A percentile compares a stretch with the other conserved stretches of the same genome.
phyloP scores from a whole-genome alignment of 345 rosid species.

The Limnanthes douglasii region DNA sequence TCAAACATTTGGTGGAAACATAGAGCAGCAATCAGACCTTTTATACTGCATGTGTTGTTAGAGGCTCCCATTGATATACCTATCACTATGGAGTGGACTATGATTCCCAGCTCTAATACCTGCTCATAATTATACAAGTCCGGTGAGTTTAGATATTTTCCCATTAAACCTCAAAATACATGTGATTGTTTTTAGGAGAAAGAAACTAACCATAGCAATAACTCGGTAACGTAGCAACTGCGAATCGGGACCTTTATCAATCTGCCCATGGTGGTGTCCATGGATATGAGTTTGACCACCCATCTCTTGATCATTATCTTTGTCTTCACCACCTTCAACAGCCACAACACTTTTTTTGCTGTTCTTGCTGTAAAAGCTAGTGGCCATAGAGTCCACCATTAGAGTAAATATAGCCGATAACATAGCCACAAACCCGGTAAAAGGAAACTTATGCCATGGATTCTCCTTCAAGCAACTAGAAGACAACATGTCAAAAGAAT shows the following conservation, averaged over 20 bases:
- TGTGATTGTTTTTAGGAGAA: too few species aligned
- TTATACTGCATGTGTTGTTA: constrained; percentile 48
- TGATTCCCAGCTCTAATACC: constrained; percentile 66
- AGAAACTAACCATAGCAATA: constrained; percentile 41
- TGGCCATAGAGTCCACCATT: constrained; percentile 52
- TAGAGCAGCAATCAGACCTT: constrained; percentile 60
- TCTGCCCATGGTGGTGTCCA: constrained; percentile 9
- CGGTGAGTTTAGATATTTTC: neutral
- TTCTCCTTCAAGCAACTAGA: constrained; percentile 42
- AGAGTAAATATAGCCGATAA: constrained; percentile 43
- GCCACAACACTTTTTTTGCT: constrained; percentile 7
- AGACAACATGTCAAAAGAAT: constrained; percentile 57
- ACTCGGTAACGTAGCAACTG: constrained; percentile 46
- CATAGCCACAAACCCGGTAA: constrained; percentile 76
- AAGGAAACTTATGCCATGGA: constrained; percentile 83
- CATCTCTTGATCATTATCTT: constrained; percentile 8
- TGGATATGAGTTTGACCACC: constrained; percentile 21
- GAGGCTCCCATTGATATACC: constrained; percentile 68
- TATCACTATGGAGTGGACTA: constrained; percentile 70
- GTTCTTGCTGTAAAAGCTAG: constrained; percentile 26
- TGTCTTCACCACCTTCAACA: too few species aligned
- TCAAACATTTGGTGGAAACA: constrained; percentile 90
- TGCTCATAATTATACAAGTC: constrained; percentile 8
- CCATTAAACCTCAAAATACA: neutral
- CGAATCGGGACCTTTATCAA: constrained; percentile 8